Evolutionary conservation across 768 basidiomycete genomes (phyloP), one percentile per base, ranked within the genome.

Genomic region (Pisolithus tinctorius): DNA sequence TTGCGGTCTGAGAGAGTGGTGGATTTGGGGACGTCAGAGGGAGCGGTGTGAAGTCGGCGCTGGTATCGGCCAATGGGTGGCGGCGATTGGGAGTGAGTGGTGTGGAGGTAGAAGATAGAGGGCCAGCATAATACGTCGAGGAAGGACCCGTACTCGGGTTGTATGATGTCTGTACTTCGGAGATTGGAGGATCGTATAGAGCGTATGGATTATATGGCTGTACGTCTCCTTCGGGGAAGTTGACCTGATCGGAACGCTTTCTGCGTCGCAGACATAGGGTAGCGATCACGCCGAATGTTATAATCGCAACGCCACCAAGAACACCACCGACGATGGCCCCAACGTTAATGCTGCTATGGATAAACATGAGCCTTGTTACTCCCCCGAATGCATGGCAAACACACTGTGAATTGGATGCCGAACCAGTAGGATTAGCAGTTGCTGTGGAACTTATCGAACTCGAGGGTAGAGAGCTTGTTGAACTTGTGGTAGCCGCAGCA

Each of bases 41-140:
- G 37, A 5, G 17, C 14, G 23, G 39, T 46, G 34, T 34, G 11
- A 4, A 34, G 34, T 34, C 34, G 34, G 34, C 4, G 11, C 11
- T 4, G 8, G 30, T 31, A 4, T 40, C 36, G 38, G 27, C 40
- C 7, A 43, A 26, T 2, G 38, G 10, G 3, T 29, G 53, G 2
- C 54, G 45, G 34, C 57, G 53, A 47, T 57, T 59, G 16, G 54
- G 59, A 31, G 27, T 40, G 26, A 58, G 56, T 40, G 53, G 45
- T 2, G 40, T 37, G 17, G 31, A 34, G 34, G 11, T 1, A 13
- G 34, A 20, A 2, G 46, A n/a, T 16, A 37, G 37, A 0, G 44
- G 34, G 26, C 51, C 48, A 36, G 50, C 17, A n/a, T 37, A 49
- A n/a, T 7, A 39, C 3, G 52, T 39, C 6, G 23, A 17, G 30